Evolutionary conservation across 441 rosid species (phyloP).

Genomic region (Adansonia madagascariensis): DNA sequence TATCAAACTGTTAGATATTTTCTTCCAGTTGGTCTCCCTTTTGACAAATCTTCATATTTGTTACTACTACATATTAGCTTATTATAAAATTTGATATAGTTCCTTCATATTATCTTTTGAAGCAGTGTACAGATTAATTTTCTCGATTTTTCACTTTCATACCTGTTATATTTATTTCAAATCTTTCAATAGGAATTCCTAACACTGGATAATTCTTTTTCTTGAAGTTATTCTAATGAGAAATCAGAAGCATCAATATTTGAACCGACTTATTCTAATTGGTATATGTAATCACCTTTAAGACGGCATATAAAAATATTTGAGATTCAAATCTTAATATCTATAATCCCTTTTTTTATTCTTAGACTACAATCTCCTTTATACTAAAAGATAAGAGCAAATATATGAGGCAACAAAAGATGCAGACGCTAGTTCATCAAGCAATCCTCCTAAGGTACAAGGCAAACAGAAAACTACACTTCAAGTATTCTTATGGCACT

Average conservation of each 20-base stretch:
- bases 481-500: neutral
- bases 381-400: slow-evolving; percentile 18
- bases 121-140: neutral
- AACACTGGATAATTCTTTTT: slow-evolving; percentile 16
- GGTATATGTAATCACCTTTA: too few species aligned
- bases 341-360: too few species aligned
- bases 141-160: neutral
- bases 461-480: neutral
- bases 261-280: too few species aligned
- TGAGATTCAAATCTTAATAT: too few species aligned
- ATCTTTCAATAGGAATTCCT: neutral
- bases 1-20: neutral
- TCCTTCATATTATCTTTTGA: neutral
- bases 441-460: slow-evolving; percentile 45
- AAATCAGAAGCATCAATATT: slow-evolving; percentile 53
- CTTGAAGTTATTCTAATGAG: slow-evolving; percentile 73
- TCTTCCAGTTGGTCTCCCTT: neutral
- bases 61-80: neutral
- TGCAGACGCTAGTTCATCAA: slow-evolving; percentile 45
- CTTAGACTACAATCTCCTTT: too few species aligned
- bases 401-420: slow-evolving; percentile 43
- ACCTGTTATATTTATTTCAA: neutral
- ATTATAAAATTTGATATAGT: neutral
- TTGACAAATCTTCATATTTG: neutral
- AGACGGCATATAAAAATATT: too few species aligned